A percentile compares a stretch with the other conserved stretches of the same genome.
These are phyloP conservation scores for Leptomonas pyrrhocoris DNA, from an alignment of 208 protist species.

Conservation along the genomic window DNA sequence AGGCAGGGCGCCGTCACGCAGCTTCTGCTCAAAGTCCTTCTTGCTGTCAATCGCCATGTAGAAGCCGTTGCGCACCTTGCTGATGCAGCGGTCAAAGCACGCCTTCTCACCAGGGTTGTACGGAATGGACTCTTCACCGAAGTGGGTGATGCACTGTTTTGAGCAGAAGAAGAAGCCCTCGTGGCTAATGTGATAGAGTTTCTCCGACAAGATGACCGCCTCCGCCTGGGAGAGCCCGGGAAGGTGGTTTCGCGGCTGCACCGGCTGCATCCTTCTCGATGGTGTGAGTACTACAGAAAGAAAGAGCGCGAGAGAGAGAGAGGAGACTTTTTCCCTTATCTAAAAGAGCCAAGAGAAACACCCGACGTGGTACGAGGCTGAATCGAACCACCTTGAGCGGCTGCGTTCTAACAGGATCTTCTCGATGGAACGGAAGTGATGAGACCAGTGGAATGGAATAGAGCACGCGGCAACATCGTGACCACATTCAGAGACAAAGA, in stretches of 20 bases:
- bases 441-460: too few relatives aligned
- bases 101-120: slow-evolving; percentile 82
- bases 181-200: slow-evolving; percentile 54
- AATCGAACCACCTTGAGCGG: too few relatives aligned
- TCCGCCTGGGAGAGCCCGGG: slow-evolving; percentile 63
- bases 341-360: too few relatives aligned
- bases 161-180: slow-evolving; percentile 74
- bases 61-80: slow-evolving; percentile 66
- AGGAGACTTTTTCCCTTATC: background rate
- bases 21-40: slow-evolving; percentile 69
- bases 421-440: too few relatives aligned
- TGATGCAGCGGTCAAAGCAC: slow-evolving; percentile 77
- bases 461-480: too few relatives aligned
- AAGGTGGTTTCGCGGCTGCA: slow-evolving; percentile 55
- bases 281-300: background rate
- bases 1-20: slow-evolving; percentile 67
- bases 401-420: too few relatives aligned
- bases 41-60: slow-evolving; percentile 62
- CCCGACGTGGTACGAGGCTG: too few relatives aligned
- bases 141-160: slow-evolving; percentile 72
- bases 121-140: slow-evolving; percentile 78
- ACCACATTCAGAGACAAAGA: too few relatives aligned
- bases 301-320: background rate
- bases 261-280: slow-evolving; percentile 50
- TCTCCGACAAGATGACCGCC: slow-evolving; percentile 68